Percentiles rank a stretch among this genome's conserved stretches.
Evolutionary conservation across 495 filamentous ascomycete species (phyloP).

Genomic region (Stereocaulon alpinum): DNA sequence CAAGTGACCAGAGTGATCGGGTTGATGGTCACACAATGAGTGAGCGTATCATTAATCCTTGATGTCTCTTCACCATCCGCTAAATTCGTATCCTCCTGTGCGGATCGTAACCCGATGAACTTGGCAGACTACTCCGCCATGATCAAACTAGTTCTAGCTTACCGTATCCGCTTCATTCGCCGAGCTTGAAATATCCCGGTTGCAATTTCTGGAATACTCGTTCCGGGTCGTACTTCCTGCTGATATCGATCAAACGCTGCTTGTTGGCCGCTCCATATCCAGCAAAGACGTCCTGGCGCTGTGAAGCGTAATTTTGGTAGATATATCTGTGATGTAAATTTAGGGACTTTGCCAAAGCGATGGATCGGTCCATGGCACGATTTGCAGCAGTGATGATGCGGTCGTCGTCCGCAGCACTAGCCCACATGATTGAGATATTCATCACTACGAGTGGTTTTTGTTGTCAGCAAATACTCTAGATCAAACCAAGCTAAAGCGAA

Average conservation of each 20-base stretch:
- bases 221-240: conserved; percentile 31
- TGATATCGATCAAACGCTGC: conserved; percentile 26
- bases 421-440: conserved; percentile 30
- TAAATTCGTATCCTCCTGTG: too few relatives aligned
- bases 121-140: too few relatives aligned
- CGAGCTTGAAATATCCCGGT: conserved; percentile 36
- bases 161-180: not conserved
- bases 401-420: conserved; percentile 25
- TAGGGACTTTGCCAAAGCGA: conserved; percentile 32
- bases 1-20: too few relatives aligned
- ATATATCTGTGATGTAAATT: conserved; percentile 42
- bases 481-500: too few relatives aligned
- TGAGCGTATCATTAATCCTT: too few relatives aligned
- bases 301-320: conserved; percentile 45
- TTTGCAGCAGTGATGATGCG: conserved; percentile 25
- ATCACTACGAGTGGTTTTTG: conserved; percentile 19
- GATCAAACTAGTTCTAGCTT: too few relatives aligned
- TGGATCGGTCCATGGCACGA: conserved; percentile 25
- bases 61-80: too few relatives aligned
- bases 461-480: not conserved
- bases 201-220: conserved; percentile 31
- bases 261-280: conserved; percentile 31
- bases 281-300: conserved; percentile 31
- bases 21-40: too few relatives aligned
- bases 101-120: too few relatives aligned